Evolutionary conservation across 208 protist genomes (phyloP), one percentile per base, ranked within the genome.

Genomic region (Leishmania martiniquensis): DNA sequence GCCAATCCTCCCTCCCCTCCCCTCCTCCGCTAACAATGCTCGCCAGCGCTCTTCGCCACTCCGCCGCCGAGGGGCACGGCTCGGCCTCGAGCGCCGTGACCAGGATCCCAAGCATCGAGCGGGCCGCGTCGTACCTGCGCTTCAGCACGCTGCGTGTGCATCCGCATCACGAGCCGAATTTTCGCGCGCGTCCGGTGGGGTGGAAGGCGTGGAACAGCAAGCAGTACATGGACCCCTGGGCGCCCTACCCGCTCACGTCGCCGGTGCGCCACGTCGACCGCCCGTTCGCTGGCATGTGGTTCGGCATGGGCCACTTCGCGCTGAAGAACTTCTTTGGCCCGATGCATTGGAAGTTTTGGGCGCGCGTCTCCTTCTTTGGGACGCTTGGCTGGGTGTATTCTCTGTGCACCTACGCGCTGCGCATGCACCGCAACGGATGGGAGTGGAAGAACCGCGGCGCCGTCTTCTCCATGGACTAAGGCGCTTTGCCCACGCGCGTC

Each of bases 391-490:
- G 81, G 84, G 22, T 57, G 22, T 83, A 86, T 67, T 73, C 86
- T 4, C 70, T 91, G 52, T 13, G 72, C 60, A 89, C 89, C 52
- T 95, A 93, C 76, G 87, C 69, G 32, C 85, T 94, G 34, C 91
- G 91, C 77, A 95, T 95, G 91, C 86, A 95, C 81, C 85, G 89
- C 73, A 95, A 95, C 78, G 91, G 91, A 34, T 95, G 91, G 91
- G 85, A 95, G 88, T 95, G 91, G 91, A 95, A 95, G 87, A 95
- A 95, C 80, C 89, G 90, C 72, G 88, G 91, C 78, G 91, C 91
- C 39, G 91, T 95, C 62, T 95, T 92, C 82, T 78, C 89, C 32
- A 94, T 95, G 90, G 91, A 95, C 55, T 95, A 90, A 84, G 57
- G 20, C 34, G 25, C 22, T 22, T 6, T 20, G 17, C n/a, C 39